Evolutionary conservation across 805 yeast species (phyloP), one percentile per base, ranked within the genome.

Genomic region (Pichia cephalocereana): DNA sequence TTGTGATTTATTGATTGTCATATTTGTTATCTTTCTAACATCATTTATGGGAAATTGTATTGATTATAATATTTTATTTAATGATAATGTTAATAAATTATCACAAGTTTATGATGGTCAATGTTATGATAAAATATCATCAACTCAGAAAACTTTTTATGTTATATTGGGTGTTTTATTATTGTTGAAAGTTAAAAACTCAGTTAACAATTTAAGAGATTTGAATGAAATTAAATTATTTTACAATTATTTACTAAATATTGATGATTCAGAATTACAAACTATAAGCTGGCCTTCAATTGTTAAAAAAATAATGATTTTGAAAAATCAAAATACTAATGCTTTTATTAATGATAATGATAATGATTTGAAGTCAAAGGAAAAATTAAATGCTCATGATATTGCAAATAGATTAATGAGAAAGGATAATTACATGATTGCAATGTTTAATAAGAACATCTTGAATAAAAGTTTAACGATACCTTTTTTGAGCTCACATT

Each of bases 351-450:
- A 53, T 23, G 43, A 40, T 9, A 40, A 41, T 7, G 40, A 42
- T 5, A 72, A 70, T 51, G 90, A 84, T 59, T 70, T 80, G 50
- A 82, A 77, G 51, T 80, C 89, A 1, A 85, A 84, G 58, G 77
- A 80, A 45, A 72, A 90, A 53, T 72, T 93, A 46, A 91, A 86
- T 59, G 96, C 98, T 5, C 96, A 90, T 63, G 93, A 84, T 58
- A 86, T 93, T 45, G 98, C 97, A 14, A 95, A 93, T 61, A 72
- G 99, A 50, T 85, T 93, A 48, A 90, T 93, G 99, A 72, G 99
- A 51, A 86, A 82, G 55, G 99, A 93, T 52, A 93, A 93, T 61
- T 93, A 90, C 63, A 74, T 89, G 73, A 88, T 93, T 60, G 96
- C 97, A 1, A 66, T 93, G 55, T 81, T 86, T 58, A 90, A 88